Conservation (phyloP, 352 stramenopile species). For the Phytophthora pisi region DNA sequence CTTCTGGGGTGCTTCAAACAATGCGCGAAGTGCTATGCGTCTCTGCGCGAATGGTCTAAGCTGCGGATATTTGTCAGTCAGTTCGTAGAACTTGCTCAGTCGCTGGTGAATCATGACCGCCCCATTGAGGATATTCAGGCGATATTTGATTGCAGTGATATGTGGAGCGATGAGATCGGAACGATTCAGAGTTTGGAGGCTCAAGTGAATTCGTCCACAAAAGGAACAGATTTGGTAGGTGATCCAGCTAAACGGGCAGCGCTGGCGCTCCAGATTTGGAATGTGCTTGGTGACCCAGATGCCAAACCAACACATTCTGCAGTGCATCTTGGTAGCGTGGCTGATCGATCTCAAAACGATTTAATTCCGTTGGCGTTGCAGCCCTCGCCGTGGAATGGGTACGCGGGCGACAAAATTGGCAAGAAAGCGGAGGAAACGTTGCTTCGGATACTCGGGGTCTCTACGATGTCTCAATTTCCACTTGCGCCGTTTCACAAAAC, state of each 20-base stretch:
- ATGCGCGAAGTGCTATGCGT: constrained; percentile 53
- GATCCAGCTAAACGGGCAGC: constrained; percentile 9
- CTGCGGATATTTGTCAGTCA: constrained; percentile 36
- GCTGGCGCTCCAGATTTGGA: constrained; percentile 37
- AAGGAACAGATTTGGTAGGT: constrained; percentile 1
- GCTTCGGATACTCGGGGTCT: constrained; percentile 22
- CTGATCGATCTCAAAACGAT: constrained; percentile 17
- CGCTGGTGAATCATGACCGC: constrained; percentile 25
- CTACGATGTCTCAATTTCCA: background rate
- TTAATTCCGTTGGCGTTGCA: constrained; percentile 43
- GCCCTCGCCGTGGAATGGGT: constrained; percentile 32
- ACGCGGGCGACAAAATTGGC: constrained; percentile 42
- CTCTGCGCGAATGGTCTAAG: constrained; percentile 50
- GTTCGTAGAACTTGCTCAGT: constrained; percentile 34
- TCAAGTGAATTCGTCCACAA: constrained; percentile 2
- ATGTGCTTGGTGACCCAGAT: constrained; percentile 20
- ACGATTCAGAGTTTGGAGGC: constrained; percentile 34
- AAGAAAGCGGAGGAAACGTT: constrained; percentile 45
- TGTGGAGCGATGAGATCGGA: constrained; percentile 48
- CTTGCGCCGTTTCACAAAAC: background rate
- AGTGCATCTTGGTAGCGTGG: constrained; percentile 1
- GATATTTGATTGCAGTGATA: constrained; percentile 40
- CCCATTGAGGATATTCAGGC: constrained; percentile 32
- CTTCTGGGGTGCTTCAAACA: constrained; percentile 56
- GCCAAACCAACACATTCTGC: background rate